phyloP scores from a whole-genome alignment of 306 rosid species.

The peach (Prunus persica) region Prunus_persica_NCBIv2 NC_034010.1:19115001-19115500 shows the following conservation, averaged over 20 bases:
- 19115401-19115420: constrained; percentile 37
- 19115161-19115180: constrained; percentile 57
- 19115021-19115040: constrained; percentile 11
- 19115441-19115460: constrained; percentile 55
- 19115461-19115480: constrained; percentile 73
- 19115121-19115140: constrained; percentile 58
- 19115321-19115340: constrained; percentile 46
- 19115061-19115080: constrained; percentile 7
- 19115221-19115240: constrained; percentile 25
- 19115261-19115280: constrained; percentile 16
- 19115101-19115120: constrained; percentile 31
- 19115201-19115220: constrained; percentile 12
- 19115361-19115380: constrained; percentile 47
- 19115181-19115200: constrained; percentile 62
- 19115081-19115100: background rate
- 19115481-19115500: constrained; percentile 38
- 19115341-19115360: constrained; percentile 46
- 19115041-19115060: constrained; percentile 4
- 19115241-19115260: background rate
- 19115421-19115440: constrained; percentile 34
- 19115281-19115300: constrained; percentile 70
- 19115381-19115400: constrained; percentile 64
- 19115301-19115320: constrained; percentile 38
- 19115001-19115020: constrained; percentile 11
- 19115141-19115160: constrained; percentile 79